A percentile compares a stretch with the other conserved stretches of the same genome.
These are phyloP conservation scores for Trapa incisa DNA, from an alignment of 345 rosid genomes.

Conservation along the genomic window DNA sequence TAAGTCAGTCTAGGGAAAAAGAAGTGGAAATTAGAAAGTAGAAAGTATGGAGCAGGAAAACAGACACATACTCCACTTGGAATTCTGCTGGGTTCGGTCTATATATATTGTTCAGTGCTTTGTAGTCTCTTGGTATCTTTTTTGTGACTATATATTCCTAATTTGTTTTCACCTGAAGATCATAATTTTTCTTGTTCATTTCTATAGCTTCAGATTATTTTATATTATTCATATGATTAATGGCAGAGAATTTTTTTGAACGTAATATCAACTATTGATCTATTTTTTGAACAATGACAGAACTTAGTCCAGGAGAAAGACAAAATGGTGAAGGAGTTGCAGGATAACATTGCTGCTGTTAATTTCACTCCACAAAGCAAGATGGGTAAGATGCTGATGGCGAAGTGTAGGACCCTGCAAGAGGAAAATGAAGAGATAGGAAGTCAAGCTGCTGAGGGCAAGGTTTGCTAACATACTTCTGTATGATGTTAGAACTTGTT, in stretches of 20 bases:
- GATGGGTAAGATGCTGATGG: slow-evolving; percentile 94
- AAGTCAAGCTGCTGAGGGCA: slow-evolving; percentile 90
- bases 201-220: not conserved
- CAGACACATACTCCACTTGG: not conserved
- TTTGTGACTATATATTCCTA: not conserved
- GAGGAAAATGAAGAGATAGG: slow-evolving; percentile 99
- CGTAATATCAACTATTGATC: not conserved
- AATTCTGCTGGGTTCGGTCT: not conserved
- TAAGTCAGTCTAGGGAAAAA: not conserved
- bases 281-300: slow-evolving; percentile 18
- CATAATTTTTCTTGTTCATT: not conserved
- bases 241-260: not conserved
- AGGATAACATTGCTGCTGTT: slow-evolving; percentile 77
- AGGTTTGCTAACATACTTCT: slow-evolving; percentile 29
- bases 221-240: not conserved
- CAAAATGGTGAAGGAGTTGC: slow-evolving; percentile 88
- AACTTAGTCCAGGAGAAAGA: slow-evolving; percentile 92
- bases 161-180: not conserved
- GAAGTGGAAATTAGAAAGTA: not conserved
- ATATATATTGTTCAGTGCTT: not conserved
- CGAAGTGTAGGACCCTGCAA: slow-evolving; percentile 79
- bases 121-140: not conserved
- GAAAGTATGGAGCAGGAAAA: not conserved
- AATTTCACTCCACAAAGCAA: slow-evolving; percentile 82
- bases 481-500: not conserved